A percentile compares a stretch with the other conserved stretches of the same genome.
Conservation (phyloP, 306 rosid species). For the Luffa acutangula region DNA sequence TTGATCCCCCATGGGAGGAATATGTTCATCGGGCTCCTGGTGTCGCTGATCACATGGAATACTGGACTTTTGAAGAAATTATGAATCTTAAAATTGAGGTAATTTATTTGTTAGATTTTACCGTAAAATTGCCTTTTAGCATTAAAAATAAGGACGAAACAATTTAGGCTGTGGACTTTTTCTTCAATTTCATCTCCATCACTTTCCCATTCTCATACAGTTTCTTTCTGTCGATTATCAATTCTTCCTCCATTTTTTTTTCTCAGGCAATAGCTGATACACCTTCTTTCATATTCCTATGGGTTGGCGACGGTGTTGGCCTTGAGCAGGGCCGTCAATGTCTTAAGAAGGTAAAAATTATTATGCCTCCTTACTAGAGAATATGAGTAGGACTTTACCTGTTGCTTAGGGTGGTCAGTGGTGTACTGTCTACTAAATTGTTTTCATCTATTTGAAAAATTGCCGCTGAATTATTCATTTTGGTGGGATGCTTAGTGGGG, state of each 20-base stretch:
- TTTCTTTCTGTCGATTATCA: background rate
- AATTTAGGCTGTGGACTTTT: background rate
- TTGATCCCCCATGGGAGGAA: conserved; percentile 99
- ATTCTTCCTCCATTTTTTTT: conserved; percentile 5
- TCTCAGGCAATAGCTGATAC: conserved; percentile 95
- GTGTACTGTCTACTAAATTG: background rate
- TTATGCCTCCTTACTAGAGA: conserved; percentile 3
- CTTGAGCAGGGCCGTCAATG: conserved; percentile 99
- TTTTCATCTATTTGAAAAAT: background rate
- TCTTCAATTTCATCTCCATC: background rate
- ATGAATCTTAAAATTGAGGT: conserved; percentile 99
- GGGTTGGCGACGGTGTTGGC: conserved; percentile 98
- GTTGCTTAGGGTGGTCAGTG: conserved; percentile 5
- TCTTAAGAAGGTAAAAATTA: conserved; percentile 66
- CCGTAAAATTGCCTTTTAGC: background rate
- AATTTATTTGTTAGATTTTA: conserved; percentile 10
- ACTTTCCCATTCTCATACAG: background rate
- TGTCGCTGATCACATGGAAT: conserved; percentile 93
- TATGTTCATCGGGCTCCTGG: conserved; percentile 99
- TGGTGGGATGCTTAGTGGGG: conserved; percentile 74
- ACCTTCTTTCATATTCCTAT: conserved; percentile 95
- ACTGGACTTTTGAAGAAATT: conserved; percentile 98
- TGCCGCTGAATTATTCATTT: conserved; percentile 5
- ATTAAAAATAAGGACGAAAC: background rate
- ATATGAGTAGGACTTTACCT: background rate